Evolutionary conservation across 306 rosid genomes (phyloP).

Genomic region (Trifolium pratense): DNA sequence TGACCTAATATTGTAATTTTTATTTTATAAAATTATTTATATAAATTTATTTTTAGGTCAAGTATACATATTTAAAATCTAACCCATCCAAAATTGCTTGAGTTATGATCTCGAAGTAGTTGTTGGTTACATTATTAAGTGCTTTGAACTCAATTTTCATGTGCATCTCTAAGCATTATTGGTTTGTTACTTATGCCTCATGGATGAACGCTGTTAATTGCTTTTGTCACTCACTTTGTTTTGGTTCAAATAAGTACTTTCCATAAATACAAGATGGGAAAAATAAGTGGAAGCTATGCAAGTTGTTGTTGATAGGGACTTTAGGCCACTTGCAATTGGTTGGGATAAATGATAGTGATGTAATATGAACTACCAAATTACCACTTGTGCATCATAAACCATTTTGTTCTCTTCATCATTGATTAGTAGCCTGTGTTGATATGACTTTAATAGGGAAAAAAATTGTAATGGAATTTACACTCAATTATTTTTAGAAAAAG

Average conservation of each 20-base stretch:
- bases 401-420: conserved; percentile 21
- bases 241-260: conserved; percentile 8
- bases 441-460: not conserved
- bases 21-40: not conserved
- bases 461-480: not conserved
- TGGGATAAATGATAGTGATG: conserved; percentile 34
- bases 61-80: not conserved
- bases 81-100: conserved; percentile 12
- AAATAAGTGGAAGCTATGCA: conserved; percentile 12
- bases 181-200: not conserved
- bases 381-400: conserved; percentile 26
- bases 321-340: conserved; percentile 39
- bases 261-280: conserved; percentile 2
- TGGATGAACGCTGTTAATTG: not conserved
- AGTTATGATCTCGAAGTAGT: not conserved
- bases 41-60: not conserved
- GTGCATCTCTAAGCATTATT: conserved; percentile 5
- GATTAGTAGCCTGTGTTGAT: not conserved
- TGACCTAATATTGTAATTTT: not conserved
- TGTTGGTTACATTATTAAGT: not conserved
- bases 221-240: conserved; percentile 26
- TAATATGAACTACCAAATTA: conserved; percentile 30
- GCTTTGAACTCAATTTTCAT: conserved; percentile 18
- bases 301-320: conserved; percentile 44
- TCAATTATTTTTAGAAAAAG: not conserved